Conservation (phyloP, 2,329 filamentous ascomycete genomes). For the Phaeophleospora eucalypticola region DNA sequence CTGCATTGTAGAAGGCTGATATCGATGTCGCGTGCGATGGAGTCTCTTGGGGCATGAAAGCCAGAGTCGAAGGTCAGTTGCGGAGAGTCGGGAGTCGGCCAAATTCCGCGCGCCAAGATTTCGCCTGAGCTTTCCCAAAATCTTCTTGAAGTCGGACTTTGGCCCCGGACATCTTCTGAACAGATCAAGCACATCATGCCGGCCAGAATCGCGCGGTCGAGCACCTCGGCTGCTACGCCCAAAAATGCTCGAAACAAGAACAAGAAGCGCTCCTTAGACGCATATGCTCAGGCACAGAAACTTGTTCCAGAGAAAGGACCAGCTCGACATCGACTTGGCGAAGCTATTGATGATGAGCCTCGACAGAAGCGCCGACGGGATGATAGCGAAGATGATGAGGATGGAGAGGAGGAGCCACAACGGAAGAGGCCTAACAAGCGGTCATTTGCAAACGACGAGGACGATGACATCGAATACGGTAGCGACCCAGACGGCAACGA, state of each 20-base stretch:
- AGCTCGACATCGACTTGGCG: constrained; percentile 56
- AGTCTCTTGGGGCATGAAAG: constrained; percentile 1
- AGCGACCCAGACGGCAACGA: constrained; percentile 83
- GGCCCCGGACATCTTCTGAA: neutral
- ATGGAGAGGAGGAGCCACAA: constrained; percentile 29
- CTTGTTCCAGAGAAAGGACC: constrained; percentile 54
- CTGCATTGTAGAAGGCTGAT: constrained; percentile 40
- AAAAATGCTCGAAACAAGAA: constrained; percentile 40
- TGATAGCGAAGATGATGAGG: constrained; percentile 49
- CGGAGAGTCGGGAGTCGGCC: constrained; percentile 9
- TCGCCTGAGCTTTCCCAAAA: neutral
- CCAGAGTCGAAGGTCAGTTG: neutral
- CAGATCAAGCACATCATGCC: constrained; percentile 40
- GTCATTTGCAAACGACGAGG: constrained; percentile 6
- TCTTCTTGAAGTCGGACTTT: constrained; percentile 2
- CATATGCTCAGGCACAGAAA: constrained; percentile 59
- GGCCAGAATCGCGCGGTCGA: constrained; percentile 39
- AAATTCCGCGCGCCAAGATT: constrained; percentile 14
- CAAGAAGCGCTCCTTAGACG: constrained; percentile 56
- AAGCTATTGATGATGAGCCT: constrained; percentile 44
- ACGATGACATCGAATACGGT: constrained; percentile 61
- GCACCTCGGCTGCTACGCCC: constrained; percentile 24
- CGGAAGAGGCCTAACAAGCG: constrained; percentile 32
- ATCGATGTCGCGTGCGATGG: constrained; percentile 5
- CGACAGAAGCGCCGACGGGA: constrained; percentile 40